A percentile compares a stretch with the other conserved stretches of the same genome.
phyloP scores from a whole-genome alignment of 371 early-diverging fungal genomes.

The Coemansia sp. region DNA sequence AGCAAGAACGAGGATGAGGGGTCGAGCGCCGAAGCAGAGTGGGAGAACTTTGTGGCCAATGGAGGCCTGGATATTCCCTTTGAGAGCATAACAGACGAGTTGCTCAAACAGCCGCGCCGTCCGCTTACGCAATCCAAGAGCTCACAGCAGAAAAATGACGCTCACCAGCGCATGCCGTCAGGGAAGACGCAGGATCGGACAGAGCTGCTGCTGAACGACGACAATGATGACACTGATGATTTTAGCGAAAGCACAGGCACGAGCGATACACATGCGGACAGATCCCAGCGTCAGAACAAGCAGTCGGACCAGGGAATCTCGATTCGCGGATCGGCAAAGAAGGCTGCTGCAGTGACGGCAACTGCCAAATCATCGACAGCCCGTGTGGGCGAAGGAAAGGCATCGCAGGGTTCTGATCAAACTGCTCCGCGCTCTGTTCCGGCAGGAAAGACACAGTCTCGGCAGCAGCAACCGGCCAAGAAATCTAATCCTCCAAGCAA shows the following conservation, averaged over 20 bases:
- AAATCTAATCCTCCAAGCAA: conserved; percentile 18
- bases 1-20: conserved; percentile 23
- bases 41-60: conserved; percentile 51
- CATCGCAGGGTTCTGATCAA: neutral
- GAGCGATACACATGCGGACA: neutral
- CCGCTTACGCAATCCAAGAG: neutral
- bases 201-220: conserved; percentile 11
- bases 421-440: neutral
- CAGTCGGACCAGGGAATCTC: conserved; percentile 13
- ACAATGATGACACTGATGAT: conserved; percentile 22
- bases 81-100: conserved; percentile 42
- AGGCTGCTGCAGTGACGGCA: neutral
- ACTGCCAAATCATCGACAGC: neutral
- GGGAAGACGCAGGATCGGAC: conserved; percentile 15
- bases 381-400: neutral
- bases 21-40: conserved; percentile 37
- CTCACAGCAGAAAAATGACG: conserved; percentile 4
- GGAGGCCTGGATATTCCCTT: conserved; percentile 47
- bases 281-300: neutral
- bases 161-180: neutral
- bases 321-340: conserved; percentile 29
- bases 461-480: conserved; percentile 7
- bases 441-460: neutral
- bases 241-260: conserved; percentile 9
- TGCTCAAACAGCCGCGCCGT: conserved; percentile 33